These are phyloP conservation scores for Litchi chinensis DNA, from an alignment of 345 rosid genomes.

Conservation along the genomic window DNA sequence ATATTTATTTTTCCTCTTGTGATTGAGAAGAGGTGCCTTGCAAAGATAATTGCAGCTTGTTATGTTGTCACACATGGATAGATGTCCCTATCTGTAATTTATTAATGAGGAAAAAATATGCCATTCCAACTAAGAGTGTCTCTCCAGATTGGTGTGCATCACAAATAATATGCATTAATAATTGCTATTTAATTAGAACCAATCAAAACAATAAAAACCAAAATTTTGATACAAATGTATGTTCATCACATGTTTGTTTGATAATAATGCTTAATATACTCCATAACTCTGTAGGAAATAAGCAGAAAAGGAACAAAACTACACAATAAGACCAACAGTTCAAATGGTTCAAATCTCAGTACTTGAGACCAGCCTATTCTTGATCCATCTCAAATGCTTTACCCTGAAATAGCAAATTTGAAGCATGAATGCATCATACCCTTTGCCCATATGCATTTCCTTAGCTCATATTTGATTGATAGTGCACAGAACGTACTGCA, in stretches of 20 bases:
- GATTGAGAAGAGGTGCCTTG: background rate
- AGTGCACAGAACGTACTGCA: conserved; percentile 48
- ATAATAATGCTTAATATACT: background rate
- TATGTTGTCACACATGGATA: background rate
- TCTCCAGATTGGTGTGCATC: background rate
- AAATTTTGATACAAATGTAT: background rate
- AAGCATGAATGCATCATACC: background rate
- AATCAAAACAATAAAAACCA: background rate
- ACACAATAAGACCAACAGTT: background rate
- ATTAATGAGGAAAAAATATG: background rate
- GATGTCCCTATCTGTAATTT: background rate
- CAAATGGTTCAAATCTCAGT: background rate
- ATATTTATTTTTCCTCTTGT: background rate
- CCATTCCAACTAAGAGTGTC: background rate
- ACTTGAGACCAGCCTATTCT: background rate
- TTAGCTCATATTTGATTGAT: conserved; percentile 26
- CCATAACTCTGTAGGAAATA: background rate
- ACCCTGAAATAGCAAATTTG: background rate
- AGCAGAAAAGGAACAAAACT: background rate
- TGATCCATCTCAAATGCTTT: background rate
- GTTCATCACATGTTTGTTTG: background rate
- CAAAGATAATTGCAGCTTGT: background rate
- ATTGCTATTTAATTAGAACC: background rate
- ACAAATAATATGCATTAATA: background rate
- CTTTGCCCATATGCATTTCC: background rate